phyloP scores from a whole-genome alignment of 257 asterid species.

The Verbascum thapsus region DNA sequence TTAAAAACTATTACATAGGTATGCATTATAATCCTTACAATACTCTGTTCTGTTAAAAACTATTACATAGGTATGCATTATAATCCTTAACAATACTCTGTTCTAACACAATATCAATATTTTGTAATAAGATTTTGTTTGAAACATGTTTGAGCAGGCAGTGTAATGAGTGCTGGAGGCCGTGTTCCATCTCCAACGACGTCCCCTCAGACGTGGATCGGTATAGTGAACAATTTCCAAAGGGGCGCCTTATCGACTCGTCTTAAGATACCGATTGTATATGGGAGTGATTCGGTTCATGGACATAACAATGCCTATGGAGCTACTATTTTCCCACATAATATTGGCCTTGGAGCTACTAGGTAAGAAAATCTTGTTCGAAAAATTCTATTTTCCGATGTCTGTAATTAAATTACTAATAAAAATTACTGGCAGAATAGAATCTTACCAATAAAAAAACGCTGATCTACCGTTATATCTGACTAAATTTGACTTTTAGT shows the following conservation, averaged over 20 bases:
- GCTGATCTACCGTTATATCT: too few species aligned
- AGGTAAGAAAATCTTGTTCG: conserved; percentile 46
- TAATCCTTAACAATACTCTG: not conserved
- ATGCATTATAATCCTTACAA: not conserved
- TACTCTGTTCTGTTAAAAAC: conserved; percentile 29
- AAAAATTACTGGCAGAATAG: too few species aligned
- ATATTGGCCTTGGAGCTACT: conserved; percentile 71
- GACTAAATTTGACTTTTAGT: too few species aligned
- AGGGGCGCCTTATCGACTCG: conserved; percentile 59
- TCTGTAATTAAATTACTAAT: too few species aligned
- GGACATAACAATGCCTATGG: conserved; percentile 61
- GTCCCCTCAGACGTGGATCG: conserved; percentile 55
- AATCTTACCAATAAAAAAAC: too few species aligned
- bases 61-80: conserved; percentile 44
- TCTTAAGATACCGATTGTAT: conserved; percentile 64
- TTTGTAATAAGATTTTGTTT: not conserved
- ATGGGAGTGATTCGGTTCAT: conserved; percentile 75
- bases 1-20: conserved; percentile 54
- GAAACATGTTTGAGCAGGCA: conserved; percentile 42
- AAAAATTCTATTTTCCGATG: too few species aligned
- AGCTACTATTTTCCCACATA: conserved; percentile 72
- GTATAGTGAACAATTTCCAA: conserved; percentile 65
- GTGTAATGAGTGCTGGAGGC: conserved; percentile 74
- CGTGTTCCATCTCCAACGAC: conserved; percentile 59
- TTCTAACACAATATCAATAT: not conserved